phyloP scores from a whole-genome alignment of 192 early-diverging fungal genomes.

The Allomyces macrogynus region DNA sequence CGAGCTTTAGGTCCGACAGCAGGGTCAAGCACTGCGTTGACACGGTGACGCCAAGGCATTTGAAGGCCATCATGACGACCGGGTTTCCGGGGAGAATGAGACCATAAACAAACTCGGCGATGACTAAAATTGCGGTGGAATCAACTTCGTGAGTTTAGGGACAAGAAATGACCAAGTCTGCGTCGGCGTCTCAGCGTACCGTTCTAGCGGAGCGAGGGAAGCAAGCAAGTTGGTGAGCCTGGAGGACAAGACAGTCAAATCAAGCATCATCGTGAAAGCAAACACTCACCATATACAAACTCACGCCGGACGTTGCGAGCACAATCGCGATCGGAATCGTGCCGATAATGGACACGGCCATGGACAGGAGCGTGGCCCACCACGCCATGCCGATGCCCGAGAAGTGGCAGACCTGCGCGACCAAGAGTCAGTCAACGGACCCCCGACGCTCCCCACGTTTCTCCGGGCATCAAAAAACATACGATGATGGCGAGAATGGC shows the following conservation, averaged over 20 bases:
- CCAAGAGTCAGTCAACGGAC: too few species aligned
- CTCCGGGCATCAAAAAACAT: too few species aligned
- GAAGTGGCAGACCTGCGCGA: constrained; percentile 9
- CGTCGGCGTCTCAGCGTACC: too few species aligned
- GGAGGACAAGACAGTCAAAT: too few species aligned
- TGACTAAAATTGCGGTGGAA: constrained; percentile 14
- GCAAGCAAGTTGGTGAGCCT: too few species aligned
- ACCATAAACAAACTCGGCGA: constrained; percentile 70
- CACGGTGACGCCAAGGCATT: constrained; percentile 59
- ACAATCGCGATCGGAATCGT: constrained; percentile 71
- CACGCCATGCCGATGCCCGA: constrained; percentile 47
- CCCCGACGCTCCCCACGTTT: too few species aligned
- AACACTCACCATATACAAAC: constrained; percentile 4
- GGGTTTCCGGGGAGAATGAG: constrained; percentile 59
- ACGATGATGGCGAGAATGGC: too few species aligned
- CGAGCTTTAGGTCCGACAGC: constrained; percentile 50
- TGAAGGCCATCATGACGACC: constrained; percentile 69
- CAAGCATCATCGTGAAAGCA: too few species aligned
- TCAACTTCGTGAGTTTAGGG: constrained; percentile 1
- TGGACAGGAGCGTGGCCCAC: constrained; percentile 49
- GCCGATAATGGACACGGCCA: constrained; percentile 37
- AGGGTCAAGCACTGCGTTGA: constrained; percentile 57
- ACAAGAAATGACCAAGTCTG: too few species aligned
- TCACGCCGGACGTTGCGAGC: constrained; percentile 32
- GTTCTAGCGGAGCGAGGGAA: too few species aligned